Evolutionary conservation across 768 basidiomycete species (phyloP), one percentile per base, ranked within the genome.

Genomic region (Mycena albidolilacea): DNA sequence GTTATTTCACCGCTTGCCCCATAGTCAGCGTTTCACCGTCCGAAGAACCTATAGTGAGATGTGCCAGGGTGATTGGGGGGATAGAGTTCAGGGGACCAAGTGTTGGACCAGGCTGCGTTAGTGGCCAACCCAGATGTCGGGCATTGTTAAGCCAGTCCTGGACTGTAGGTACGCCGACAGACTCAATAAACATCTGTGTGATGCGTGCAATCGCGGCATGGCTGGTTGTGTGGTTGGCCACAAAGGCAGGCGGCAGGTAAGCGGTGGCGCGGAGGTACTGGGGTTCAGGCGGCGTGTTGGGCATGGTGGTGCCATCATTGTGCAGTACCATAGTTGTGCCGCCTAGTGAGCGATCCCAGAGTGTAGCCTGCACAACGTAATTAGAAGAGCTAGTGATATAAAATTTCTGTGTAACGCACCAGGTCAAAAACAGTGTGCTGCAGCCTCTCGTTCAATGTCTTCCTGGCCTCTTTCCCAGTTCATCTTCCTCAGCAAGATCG

Each of bases 271-370:
- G 63, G 14, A 64, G 63, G 30, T 64, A 52, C 37, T 64, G 8
- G n/a, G 63, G 63, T 35, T 35, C 8, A 11, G 44, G 9, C 5
- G 63, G 63, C 4, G 63, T 64, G 17, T 64, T 64, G n/a, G 63
- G 63, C 5, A 50, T 50, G 14, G 63, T 64, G 8, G 63, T 50
- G 48, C 63, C 63, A 8, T 64, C 63, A 23, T 15, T n/a, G 30
- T 50, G 63, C 44, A 64, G 2, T 43, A 64, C n/a, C 63, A 64
- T 64, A 15, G 48, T 64, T 7, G 63, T 64, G 5, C 44, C n/a
- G 17, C 63, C 63, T 5, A 48, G 23, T 21, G 61, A 8, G 43
- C 68, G 68, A 62, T 70, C 58, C 50, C 61, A 60, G 7, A 63
- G 10, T n/a, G 68, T 70, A 15, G 68, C 50, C 68, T 17, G 41